Evolutionary conservation across 73 alveolate genomes (phyloP).

Genomic region (Paramecium caudatum): DNA sequence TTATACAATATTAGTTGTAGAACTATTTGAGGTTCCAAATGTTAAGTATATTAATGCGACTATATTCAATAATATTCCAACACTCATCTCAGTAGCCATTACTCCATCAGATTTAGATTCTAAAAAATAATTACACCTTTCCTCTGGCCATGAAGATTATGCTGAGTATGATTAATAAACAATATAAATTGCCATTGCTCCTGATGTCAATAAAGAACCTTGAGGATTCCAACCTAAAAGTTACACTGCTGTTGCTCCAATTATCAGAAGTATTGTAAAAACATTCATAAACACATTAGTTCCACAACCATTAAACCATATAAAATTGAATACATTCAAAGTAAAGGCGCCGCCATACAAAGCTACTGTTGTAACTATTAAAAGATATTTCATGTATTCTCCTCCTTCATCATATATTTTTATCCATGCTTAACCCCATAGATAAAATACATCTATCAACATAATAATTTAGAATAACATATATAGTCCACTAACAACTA

Average conservation of each 20-base stretch:
- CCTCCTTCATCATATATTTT: constrained; percentile 70
- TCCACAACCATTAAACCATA: constrained; percentile 76
- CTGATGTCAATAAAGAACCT: constrained; percentile 64
- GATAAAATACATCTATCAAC: constrained; percentile 73
- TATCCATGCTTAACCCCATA: constrained; percentile 76
- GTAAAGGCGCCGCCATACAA: constrained; percentile 70
- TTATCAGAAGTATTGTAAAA: constrained; percentile 48
- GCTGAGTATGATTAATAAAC: constrained; percentile 57
- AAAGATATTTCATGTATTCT: constrained; percentile 60
- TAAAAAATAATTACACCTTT: constrained; percentile 35
- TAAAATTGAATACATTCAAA: constrained; percentile 61
- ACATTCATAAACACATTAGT: constrained; percentile 67
- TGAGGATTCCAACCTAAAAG: constrained; percentile 74
- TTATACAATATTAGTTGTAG: constrained; percentile 41
- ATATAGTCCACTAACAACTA: constrained; percentile 60
- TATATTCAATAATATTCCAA: constrained; percentile 58
- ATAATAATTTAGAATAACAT: constrained; percentile 67
- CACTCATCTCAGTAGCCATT: constrained; percentile 13
- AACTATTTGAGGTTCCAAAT: constrained; percentile 69
- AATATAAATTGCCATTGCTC: constrained; percentile 67
- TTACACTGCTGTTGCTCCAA: constrained; percentile 71
- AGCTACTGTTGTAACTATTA: constrained; percentile 40
- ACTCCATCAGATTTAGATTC: neutral
- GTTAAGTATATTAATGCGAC: constrained; percentile 66
- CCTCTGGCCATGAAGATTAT: constrained; percentile 70